phyloP scores from a whole-genome alignment of 257 asterid genomes.

The Eucommia ulmoides region DNA sequence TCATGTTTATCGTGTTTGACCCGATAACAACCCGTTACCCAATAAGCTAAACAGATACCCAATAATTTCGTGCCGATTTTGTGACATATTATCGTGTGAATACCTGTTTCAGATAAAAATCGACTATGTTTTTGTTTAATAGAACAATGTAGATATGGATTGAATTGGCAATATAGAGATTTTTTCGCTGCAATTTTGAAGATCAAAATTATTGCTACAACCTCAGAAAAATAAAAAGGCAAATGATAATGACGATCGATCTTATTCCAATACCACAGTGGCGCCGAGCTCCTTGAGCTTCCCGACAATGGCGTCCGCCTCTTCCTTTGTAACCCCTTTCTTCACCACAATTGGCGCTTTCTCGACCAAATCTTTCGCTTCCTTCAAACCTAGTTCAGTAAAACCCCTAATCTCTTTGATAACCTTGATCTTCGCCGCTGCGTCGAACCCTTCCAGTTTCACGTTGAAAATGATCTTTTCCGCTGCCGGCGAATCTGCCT shows the following conservation, averaged over 20 bases:
- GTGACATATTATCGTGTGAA: too few species aligned
- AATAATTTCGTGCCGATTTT: too few species aligned
- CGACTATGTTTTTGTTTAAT: too few species aligned
- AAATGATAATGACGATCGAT: too few species aligned
- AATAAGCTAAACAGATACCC: too few species aligned
- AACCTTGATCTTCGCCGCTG: slow-evolving; percentile 66
- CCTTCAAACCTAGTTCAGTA: slow-evolving; percentile 76
- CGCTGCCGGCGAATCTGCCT: neutral
- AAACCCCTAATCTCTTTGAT: slow-evolving; percentile 75
- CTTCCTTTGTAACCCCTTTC: slow-evolving; percentile 66
- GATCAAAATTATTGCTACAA: too few species aligned
- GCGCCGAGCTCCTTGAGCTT: slow-evolving; percentile 82
- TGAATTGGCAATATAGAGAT: too few species aligned
- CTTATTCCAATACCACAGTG: slow-evolving; percentile 60
- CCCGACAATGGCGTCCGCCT: slow-evolving; percentile 55
- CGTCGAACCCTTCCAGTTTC: slow-evolving; percentile 32
- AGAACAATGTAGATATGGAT: too few species aligned
- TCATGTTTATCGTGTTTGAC: too few species aligned
- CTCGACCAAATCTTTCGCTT: slow-evolving; percentile 84
- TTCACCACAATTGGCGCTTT: slow-evolving; percentile 65
- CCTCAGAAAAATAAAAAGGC: neutral
- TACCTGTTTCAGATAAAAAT: too few species aligned
- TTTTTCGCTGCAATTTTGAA: too few species aligned
- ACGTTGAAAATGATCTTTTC: neutral
- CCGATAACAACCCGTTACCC: too few species aligned